Percentiles rank a stretch among this genome's conserved stretches.
Evolutionary conservation across 306 rosid genomes (phyloP).

Genomic region (Pterocarpus macrocarpus): DNA sequence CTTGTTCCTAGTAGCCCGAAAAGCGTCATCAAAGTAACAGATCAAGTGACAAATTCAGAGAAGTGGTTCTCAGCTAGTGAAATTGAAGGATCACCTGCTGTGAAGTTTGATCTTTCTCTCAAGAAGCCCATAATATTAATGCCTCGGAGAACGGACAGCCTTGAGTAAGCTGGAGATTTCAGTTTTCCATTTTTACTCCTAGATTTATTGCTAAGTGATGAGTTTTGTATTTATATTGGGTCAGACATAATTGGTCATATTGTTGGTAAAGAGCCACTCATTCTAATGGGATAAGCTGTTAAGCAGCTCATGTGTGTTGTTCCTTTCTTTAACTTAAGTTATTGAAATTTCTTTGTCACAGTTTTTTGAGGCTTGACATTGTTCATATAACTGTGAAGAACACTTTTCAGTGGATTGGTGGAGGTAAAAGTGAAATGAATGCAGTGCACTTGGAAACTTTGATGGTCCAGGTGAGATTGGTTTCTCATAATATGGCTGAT

Average conservation of each 20-base stretch:
- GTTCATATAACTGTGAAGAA: constrained; percentile 92
- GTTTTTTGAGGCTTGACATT: constrained; percentile 96
- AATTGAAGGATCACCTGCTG: constrained; percentile 95
- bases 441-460: constrained; percentile 90
- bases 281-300: constrained; percentile 16
- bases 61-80: constrained; percentile 92
- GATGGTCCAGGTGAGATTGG: constrained; percentile 74
- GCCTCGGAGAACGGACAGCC: constrained; percentile 92
- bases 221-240: constrained; percentile 14
- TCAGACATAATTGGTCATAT: constrained; percentile 20
- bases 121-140: constrained; percentile 91
- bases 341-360: constrained; percentile 58
- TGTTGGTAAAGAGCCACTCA: constrained; percentile 24
- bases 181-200: constrained; percentile 25
- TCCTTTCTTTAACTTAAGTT: constrained; percentile 37
- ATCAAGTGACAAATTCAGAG: constrained; percentile 94
- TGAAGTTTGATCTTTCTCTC: constrained; percentile 92
- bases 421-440: constrained; percentile 79
- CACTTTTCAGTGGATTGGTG: constrained; percentile 85
- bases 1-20: constrained; percentile 86
- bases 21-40: constrained; percentile 78
- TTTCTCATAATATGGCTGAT: constrained; percentile 36
- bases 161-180: constrained; percentile 70
- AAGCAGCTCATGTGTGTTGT: constrained; percentile 29
- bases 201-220: neutral